Evolutionary conservation across 2,329 filamentous ascomycete species (phyloP).

Genomic region (Colletotrichum sp.): DNA sequence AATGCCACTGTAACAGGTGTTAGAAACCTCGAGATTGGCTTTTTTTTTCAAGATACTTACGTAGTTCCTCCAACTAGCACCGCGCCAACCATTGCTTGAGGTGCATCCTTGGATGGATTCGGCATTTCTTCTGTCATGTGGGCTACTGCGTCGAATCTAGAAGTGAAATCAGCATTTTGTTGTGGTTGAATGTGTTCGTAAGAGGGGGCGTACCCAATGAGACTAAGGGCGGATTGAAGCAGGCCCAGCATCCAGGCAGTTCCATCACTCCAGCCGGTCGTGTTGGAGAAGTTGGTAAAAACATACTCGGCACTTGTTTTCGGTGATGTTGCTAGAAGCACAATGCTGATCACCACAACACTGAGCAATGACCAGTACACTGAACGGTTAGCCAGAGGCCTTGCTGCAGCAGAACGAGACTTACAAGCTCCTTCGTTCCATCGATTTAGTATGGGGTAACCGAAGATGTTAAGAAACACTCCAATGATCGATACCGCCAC

Average conservation of each 20-base stretch:
- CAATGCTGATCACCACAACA: constrained; percentile 47
- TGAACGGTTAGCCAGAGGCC: background rate
- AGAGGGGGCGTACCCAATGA: constrained; percentile 47
- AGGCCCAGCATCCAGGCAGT: constrained; percentile 52
- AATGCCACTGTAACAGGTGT: constrained; percentile 32
- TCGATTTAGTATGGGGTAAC: constrained; percentile 41
- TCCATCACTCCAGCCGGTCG: constrained; percentile 50
- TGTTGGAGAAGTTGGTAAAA: constrained; percentile 49
- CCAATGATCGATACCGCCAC: constrained; percentile 40
- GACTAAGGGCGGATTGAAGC: constrained; percentile 40
- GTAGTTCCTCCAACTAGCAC: constrained; percentile 47
- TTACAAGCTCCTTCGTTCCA: constrained; percentile 47
- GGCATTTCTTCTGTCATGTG: constrained; percentile 38
- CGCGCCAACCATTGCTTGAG: constrained; percentile 36
- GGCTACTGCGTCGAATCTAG: constrained; percentile 38
- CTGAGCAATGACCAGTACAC: constrained; percentile 47
- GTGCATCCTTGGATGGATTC: constrained; percentile 34
- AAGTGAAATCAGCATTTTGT: background rate
- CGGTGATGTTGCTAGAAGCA: constrained; percentile 45
- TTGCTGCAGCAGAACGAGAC: background rate
- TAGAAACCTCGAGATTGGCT: background rate
- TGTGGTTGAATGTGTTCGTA: constrained; percentile 28
- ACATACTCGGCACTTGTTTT: constrained; percentile 48
- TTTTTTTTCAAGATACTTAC: background rate
- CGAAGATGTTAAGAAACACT: constrained; percentile 43